phyloP scores from a whole-genome alignment of 2,329 filamentous ascomycete species.

The Pseudofabraea citricarpa region DNA sequence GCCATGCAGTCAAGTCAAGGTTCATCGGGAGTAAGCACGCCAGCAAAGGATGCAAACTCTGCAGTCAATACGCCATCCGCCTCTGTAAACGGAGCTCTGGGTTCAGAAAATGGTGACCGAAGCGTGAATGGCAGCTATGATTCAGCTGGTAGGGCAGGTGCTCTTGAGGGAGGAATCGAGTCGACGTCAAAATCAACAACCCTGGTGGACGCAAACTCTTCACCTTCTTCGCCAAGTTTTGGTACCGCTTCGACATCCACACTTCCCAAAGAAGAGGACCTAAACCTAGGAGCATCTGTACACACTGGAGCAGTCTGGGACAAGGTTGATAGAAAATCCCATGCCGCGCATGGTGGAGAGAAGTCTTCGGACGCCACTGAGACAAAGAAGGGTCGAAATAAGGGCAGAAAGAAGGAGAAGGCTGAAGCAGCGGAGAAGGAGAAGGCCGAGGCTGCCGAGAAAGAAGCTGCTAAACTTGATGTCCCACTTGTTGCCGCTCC shows the following conservation, averaged over 20 bases:
- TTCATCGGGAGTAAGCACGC: conserved; percentile 26
- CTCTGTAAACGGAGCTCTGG: conserved; percentile 8
- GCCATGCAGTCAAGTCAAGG: conserved; percentile 22
- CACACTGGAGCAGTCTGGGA: conserved; percentile 65
- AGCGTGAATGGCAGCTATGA: conserved; percentile 21
- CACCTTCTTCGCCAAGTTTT: conserved; percentile 48
- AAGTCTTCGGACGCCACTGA: conserved; percentile 42
- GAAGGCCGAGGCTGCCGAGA: conserved; percentile 48
- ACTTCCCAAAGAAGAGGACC: conserved; percentile 54
- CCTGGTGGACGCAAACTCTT: conserved; percentile 28
- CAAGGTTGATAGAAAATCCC: conserved; percentile 56
- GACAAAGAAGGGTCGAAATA: conserved; percentile 23
- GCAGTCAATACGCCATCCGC: conserved; percentile 19
- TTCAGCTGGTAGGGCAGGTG: conserved; percentile 12
- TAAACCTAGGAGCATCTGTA: conserved; percentile 55
- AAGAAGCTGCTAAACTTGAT: conserved; percentile 52
- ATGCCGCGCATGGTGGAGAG: conserved; percentile 60
- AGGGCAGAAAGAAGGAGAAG: conserved; percentile 31
- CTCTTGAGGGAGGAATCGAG: conserved; percentile 11
- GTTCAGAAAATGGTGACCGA: conserved; percentile 20
- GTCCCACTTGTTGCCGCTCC: conserved; percentile 70
- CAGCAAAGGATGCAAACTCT: conserved; percentile 23
- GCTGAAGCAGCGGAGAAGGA: conserved; percentile 46
- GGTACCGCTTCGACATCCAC: conserved; percentile 45
- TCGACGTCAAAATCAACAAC: conserved; percentile 16